Evolutionary conservation across 768 basidiomycete species (phyloP), one percentile per base, ranked within the genome.

Genomic region (Mycena latifolia): DNA sequence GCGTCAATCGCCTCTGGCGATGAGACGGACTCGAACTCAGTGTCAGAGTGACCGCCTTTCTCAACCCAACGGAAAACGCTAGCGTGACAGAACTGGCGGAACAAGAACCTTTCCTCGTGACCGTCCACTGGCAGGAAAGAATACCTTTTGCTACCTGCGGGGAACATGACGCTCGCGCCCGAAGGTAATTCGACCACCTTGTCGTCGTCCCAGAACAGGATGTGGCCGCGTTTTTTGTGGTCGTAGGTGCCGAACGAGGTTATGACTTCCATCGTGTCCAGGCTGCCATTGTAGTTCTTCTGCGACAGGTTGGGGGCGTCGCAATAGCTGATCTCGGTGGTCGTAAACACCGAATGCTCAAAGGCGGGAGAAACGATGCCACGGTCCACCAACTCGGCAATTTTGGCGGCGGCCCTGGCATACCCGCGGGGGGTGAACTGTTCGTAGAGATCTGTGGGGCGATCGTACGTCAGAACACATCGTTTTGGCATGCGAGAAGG

Each of bases 151-250:
- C 20, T 24, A n/a, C 33, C 52, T 0, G 52, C 22, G 7, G 52
- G 33, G 22, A 37, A 53, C 52, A 53, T 15, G 4, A 53, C 52
- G 14, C 33, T 37, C n/a, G 14, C 31, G 2, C 52, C 52, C 14
- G 35, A 31, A 5, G 17, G 52, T 22, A 53, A 25, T 11, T 35
- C n/a, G 0, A 53, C 3, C 22, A 22, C 17, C 17, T 31, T 24
- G 8, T 28, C 6, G 5, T 58, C 56, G 2, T 58, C 46, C 56
- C 46, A 48, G 45, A 58, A 46, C 14, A 48, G 20, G 22, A 58
- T 39, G 3, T 22, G 18, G 14, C 45, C 56, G 3, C 45, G 15
- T 7, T 20, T 20, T 25, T 27, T 3, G 20, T 27, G 22, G 3
- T 4, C 35, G 12, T 37, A 48, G 11, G n/a, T 12, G 6, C 56